phyloP scores from a whole-genome alignment of 2,329 filamentous ascomycete genomes.

The Nemania serpens region DNA sequence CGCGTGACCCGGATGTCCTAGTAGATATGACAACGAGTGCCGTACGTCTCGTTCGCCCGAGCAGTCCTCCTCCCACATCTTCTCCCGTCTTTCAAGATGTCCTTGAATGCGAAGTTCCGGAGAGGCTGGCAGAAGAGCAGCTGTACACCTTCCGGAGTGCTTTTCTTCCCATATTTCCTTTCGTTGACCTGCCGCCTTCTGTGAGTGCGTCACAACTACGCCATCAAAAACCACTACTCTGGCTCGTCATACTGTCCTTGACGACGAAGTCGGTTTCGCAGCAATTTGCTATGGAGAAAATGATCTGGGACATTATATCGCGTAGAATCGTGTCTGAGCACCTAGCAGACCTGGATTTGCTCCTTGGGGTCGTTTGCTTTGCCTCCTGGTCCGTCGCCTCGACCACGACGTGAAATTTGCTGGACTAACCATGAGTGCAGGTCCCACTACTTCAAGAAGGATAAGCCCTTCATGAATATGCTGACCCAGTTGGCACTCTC shows the following conservation, averaged over 20 bases:
- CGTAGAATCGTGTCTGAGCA: neutral
- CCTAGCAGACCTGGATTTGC: neutral
- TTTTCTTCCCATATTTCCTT: neutral
- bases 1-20: neutral
- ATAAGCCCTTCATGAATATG: neutral
- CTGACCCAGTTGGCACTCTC: neutral
- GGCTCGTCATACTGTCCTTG: neutral
- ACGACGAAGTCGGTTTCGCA: neutral
- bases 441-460: slow-evolving; percentile 1
- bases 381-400: neutral
- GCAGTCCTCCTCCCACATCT: neutral
- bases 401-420: neutral
- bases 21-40: neutral
- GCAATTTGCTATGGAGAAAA: neutral
- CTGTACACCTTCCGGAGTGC: neutral
- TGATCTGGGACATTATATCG: neutral
- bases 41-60: neutral
- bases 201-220: neutral
- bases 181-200: neutral
- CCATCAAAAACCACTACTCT: neutral
- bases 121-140: neutral
- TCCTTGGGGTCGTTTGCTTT: neutral
- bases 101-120: neutral
- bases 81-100: neutral
- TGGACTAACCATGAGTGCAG: neutral